A percentile compares a stretch with the other conserved stretches of the same genome.
phyloP scores from a whole-genome alignment of 2,329 filamentous ascomycete genomes.

The Colletotrichum sp. region DNA sequence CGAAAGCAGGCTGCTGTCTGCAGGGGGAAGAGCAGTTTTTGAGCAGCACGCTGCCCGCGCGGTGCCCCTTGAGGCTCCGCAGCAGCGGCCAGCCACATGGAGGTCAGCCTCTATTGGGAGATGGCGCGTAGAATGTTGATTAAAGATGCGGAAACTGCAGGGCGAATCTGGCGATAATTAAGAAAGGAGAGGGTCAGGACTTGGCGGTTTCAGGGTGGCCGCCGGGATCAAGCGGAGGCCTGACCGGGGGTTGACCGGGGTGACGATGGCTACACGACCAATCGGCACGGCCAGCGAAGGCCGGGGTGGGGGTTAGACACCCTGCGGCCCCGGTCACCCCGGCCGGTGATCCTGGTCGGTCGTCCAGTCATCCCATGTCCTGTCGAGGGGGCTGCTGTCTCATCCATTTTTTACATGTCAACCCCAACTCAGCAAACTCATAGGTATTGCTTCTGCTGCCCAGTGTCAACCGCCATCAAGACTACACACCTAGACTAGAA shows the following conservation, averaged over 20 bases:
- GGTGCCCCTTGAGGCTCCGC: not conserved
- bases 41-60: not conserved
- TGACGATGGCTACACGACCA: not conserved
- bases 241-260: not conserved
- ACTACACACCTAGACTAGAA: not conserved
- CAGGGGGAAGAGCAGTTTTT: not conserved
- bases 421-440: not conserved
- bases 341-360: not conserved
- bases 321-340: not conserved
- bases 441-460: not conserved
- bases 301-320: not conserved
- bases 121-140: conserved; percentile 18
- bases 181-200: conserved; percentile 18
- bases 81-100: not conserved
- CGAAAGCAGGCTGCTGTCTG: not conserved
- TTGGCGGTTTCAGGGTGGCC: conserved; percentile 20
- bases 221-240: conserved; percentile 8
- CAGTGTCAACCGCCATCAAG: not conserved
- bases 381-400: conserved; percentile 8
- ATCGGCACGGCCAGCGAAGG: conserved; percentile 18
- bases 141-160: conserved; percentile 5
- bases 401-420: not conserved
- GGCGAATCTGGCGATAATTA: conserved; percentile 14
- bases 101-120: conserved; percentile 4
- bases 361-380: not conserved